Percentiles rank a stretch among this genome's conserved stretches.
Conservation (phyloP, 2,329 filamentous ascomycete species). For the Colletotrichum camelliae region DNA sequence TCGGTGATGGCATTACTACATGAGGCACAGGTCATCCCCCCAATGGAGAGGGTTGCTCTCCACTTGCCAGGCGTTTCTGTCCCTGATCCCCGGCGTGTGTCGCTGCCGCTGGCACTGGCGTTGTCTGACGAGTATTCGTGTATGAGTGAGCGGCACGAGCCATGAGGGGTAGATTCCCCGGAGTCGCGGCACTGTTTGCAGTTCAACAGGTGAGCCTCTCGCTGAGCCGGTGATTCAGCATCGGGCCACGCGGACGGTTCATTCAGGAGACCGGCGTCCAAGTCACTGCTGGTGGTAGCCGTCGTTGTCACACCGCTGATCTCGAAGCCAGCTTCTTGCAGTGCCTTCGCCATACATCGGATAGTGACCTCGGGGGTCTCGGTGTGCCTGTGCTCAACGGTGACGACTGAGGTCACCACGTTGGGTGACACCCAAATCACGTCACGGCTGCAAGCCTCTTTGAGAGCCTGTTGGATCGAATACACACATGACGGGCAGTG, state of each 20-base stretch:
- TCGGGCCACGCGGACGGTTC: conserved; percentile 11
- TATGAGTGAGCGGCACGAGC: neutral
- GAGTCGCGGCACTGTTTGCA: conserved; percentile 46
- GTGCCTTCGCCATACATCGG: conserved; percentile 48
- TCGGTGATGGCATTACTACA: conserved; percentile 69
- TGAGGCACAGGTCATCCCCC: conserved; percentile 76
- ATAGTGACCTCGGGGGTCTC: conserved; percentile 44
- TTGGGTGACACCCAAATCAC: conserved; percentile 70
- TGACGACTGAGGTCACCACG: conserved; percentile 73
- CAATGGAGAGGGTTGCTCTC: conserved; percentile 63
- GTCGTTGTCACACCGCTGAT: conserved; percentile 53
- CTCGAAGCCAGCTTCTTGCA: conserved; percentile 66
- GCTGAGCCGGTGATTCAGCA: conserved; percentile 13
- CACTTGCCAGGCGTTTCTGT: conserved; percentile 33
- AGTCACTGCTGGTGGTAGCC: conserved; percentile 29
- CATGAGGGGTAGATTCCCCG: conserved; percentile 4
- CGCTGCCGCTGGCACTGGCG: neutral
- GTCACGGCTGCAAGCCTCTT: conserved; percentile 47
- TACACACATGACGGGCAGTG: conserved; percentile 79
- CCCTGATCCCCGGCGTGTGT: neutral
- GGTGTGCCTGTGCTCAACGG: conserved; percentile 57
- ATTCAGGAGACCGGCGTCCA: conserved; percentile 25
- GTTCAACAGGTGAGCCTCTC: conserved; percentile 43
- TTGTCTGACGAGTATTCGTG: neutral
- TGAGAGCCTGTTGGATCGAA: conserved; percentile 66